Evolutionary conservation across 306 rosid species (phyloP).

Genomic region (Malus orientalis): DNA sequence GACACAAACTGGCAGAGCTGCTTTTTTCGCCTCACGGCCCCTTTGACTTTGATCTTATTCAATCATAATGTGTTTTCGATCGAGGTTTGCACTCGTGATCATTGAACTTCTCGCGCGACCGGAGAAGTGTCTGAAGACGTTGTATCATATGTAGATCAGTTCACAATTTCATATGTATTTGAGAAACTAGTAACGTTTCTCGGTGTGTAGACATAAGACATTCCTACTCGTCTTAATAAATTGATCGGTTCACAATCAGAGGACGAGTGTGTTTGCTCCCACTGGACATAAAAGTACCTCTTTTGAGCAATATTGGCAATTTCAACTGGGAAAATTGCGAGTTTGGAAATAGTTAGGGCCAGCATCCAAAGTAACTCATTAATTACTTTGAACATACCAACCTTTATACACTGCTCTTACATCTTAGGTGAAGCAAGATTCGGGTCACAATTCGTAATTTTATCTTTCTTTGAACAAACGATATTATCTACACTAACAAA

Average conservation of each 20-base stretch:
- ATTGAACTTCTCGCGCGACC: neutral
- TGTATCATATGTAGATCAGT: slow-evolving; percentile 9
- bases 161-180: neutral
- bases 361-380: no score
- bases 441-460: neutral
- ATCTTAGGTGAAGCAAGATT: neutral
- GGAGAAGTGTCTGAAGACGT: slow-evolving; percentile 3
- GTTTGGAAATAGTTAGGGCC: no score
- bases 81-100: neutral
- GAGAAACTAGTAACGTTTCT: neutral
- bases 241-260: neutral
- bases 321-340: no score
- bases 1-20: neutral
- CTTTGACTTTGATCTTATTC: slow-evolving; percentile 5
- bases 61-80: neutral
- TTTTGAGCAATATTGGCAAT: no score
- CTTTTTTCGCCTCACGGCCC: neutral
- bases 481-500: no score
- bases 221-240: neutral
- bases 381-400: neutral
- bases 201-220: neutral
- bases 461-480: no score
- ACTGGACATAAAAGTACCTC: no score
- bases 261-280: neutral
- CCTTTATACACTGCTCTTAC: no score